These are phyloP conservation scores for Dimargaris cristalligena DNA, from an alignment of 192 early-diverging fungal species.

Conservation along the genomic window DNA sequence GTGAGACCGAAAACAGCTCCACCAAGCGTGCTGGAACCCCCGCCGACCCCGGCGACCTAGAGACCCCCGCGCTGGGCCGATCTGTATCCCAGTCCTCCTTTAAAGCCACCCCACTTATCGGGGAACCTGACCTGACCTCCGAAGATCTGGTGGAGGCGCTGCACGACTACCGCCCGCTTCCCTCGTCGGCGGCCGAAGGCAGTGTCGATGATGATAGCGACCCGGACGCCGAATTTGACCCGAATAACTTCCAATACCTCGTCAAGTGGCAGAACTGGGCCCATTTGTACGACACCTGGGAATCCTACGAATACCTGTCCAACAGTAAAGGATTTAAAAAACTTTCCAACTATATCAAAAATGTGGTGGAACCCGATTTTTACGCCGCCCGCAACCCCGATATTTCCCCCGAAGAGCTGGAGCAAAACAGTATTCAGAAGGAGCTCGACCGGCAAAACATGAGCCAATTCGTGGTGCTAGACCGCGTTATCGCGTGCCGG, in stretches of 20 bases:
- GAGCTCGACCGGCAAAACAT: conserved; percentile 66
- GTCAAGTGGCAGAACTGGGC: conserved; percentile 91
- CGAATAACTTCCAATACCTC: conserved; percentile 53
- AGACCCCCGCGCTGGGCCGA: neutral
- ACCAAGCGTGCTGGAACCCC: neutral
- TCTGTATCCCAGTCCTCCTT: conserved; percentile 14
- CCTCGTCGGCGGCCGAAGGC: conserved; percentile 14
- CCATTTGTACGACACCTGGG: conserved; percentile 86
- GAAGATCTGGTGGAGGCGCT: conserved; percentile 28
- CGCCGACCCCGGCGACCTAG: neutral
- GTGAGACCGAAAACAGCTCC: conserved; percentile 22
- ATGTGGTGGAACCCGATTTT: conserved; percentile 39
- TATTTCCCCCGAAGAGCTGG: conserved; percentile 72
- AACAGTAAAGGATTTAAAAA: conserved; percentile 75
- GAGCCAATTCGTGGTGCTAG: conserved; percentile 71
- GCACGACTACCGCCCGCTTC: conserved; percentile 24
- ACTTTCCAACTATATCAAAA: conserved; percentile 68
- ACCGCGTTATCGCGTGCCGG: conserved; percentile 69
- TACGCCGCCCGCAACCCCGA: conserved; percentile 41
- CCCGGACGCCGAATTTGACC: neutral
- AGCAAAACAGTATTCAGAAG: conserved; percentile 66
- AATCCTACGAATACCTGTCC: conserved; percentile 42
- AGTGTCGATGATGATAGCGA: conserved; percentile 7
- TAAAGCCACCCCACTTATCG: conserved; percentile 21
- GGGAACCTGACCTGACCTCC: conserved; percentile 18